Evolutionary conservation across 2,329 filamentous ascomycete species (phyloP).

Genomic region (Talaromyces amestolkiae): DNA sequence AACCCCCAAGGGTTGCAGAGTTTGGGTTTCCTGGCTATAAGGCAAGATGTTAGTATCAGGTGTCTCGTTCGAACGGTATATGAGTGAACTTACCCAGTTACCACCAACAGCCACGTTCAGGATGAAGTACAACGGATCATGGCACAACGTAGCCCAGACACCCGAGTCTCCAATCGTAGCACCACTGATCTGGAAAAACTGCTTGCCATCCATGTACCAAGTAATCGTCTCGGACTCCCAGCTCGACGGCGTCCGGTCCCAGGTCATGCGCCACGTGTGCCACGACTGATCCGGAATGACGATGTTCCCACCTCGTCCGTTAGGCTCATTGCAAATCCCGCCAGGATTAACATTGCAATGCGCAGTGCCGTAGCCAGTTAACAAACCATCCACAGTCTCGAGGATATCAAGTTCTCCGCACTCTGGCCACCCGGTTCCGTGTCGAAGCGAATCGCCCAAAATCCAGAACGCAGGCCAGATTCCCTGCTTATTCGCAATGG

Average conservation of each 20-base stretch:
- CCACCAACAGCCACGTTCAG: constrained; percentile 19
- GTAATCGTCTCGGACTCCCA: constrained; percentile 18
- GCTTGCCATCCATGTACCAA: constrained; percentile 19
- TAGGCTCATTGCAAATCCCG: constrained; percentile 17
- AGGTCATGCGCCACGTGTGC: constrained; percentile 19
- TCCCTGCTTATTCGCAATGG: constrained; percentile 11
- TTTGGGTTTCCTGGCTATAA: constrained; percentile 16
- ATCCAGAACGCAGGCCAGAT: constrained; percentile 20
- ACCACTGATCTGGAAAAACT: constrained; percentile 15
- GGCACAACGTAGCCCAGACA: constrained; percentile 15
- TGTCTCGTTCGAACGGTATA: background rate
- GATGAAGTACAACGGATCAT: constrained; percentile 18
- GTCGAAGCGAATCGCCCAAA: constrained; percentile 11
- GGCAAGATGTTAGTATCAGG: background rate
- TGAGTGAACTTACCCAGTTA: constrained; percentile 10
- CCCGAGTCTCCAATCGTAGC: constrained; percentile 8
- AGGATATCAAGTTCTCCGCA: constrained; percentile 19
- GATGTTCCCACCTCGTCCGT: constrained; percentile 9
- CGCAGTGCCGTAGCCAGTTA: constrained; percentile 18
- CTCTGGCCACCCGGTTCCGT: constrained; percentile 13
- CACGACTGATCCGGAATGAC: constrained; percentile 17
- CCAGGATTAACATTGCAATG: constrained; percentile 18
- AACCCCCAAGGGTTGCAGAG: constrained; percentile 12
- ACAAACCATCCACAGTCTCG: constrained; percentile 14
- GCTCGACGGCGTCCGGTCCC: constrained; percentile 13